Conservation (phyloP, 805 yeast genomes). For the Ogataea trehaloabstinens region DNA sequence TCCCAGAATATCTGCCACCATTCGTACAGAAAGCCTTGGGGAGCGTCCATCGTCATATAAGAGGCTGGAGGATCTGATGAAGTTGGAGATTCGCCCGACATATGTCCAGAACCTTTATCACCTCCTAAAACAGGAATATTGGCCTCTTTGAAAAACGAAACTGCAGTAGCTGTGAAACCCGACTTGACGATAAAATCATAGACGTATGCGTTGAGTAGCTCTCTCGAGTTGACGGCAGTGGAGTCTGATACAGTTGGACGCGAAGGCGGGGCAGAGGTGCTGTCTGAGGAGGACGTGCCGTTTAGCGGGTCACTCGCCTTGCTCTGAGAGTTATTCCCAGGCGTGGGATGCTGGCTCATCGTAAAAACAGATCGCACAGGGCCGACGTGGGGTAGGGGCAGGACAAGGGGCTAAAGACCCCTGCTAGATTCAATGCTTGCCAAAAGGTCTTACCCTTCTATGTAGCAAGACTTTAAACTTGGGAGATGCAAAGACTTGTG, state of each 20-base stretch:
- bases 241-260: slow-evolving; percentile 36
- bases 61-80: slow-evolving; percentile 45
- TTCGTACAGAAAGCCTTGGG: slow-evolving; percentile 82
- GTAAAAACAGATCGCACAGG: too few relatives aligned
- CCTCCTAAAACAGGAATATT: slow-evolving; percentile 51
- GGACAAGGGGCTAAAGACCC: too few relatives aligned
- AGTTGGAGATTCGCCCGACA: slow-evolving; percentile 12
- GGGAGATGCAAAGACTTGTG: too few relatives aligned
- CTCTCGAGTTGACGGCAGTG: slow-evolving; percentile 52
- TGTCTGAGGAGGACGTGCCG: slow-evolving; percentile 9
- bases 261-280: slow-evolving; percentile 10
- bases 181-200: slow-evolving; percentile 82
- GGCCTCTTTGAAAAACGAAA: slow-evolving; percentile 72
- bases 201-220: slow-evolving; percentile 75
- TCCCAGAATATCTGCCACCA: slow-evolving; percentile 99
- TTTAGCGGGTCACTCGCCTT: slow-evolving; percentile 7
- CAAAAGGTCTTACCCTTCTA: too few relatives aligned
- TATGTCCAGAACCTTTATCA: slow-evolving; percentile 18
- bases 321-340: slow-evolving; percentile 7
- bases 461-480: too few relatives aligned
- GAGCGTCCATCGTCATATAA: slow-evolving; percentile 69
- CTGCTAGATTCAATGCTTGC: too few relatives aligned
- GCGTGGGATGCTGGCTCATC: slow-evolving; percentile 18
- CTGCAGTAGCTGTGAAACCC: slow-evolving; percentile 69
- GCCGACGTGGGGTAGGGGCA: too few relatives aligned